Evolutionary conservation across 2,329 filamentous ascomycete species (phyloP).

Genomic region (Sarocladiaceae sp.): DNA sequence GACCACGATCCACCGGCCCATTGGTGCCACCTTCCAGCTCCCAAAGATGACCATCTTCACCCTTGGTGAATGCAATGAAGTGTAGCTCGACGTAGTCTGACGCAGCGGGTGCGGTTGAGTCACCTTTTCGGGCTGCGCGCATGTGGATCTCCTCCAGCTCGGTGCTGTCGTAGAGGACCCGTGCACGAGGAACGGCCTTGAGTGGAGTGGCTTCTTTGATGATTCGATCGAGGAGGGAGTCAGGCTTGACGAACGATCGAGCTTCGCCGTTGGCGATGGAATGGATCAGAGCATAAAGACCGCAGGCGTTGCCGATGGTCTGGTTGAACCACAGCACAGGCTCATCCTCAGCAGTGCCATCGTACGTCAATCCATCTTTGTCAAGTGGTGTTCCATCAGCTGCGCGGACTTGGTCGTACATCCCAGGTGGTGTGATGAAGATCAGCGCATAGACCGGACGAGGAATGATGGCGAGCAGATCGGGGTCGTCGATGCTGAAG

Average conservation of each 20-base stretch:
- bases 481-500: slow-evolving; percentile 72
- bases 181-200: slow-evolving; percentile 56
- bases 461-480: slow-evolving; percentile 67
- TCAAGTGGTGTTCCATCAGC: slow-evolving; percentile 20
- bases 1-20: slow-evolving; percentile 66
- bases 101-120: slow-evolving; percentile 59
- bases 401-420: slow-evolving; percentile 41
- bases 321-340: slow-evolving; percentile 81
- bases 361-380: slow-evolving; percentile 25
- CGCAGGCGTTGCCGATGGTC: slow-evolving; percentile 79
- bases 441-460: slow-evolving; percentile 74
- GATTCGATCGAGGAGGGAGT: slow-evolving; percentile 53
- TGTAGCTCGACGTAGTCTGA: slow-evolving; percentile 65
- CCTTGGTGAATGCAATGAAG: slow-evolving; percentile 78
- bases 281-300: slow-evolving; percentile 74
- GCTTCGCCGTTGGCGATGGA: slow-evolving; percentile 66
- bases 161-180: slow-evolving; percentile 66
- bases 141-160: slow-evolving; percentile 71
- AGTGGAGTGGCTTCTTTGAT: slow-evolving; percentile 59
- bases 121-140: slow-evolving; percentile 62
- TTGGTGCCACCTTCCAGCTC: slow-evolving; percentile 74
- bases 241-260: slow-evolving; percentile 45
- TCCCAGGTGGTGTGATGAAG: slow-evolving; percentile 65
- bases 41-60: slow-evolving; percentile 61
- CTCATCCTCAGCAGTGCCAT: slow-evolving; percentile 38